Evolutionary conservation across 768 basidiomycete species (phyloP).

Genomic region (Tricholoma sp.): DNA sequence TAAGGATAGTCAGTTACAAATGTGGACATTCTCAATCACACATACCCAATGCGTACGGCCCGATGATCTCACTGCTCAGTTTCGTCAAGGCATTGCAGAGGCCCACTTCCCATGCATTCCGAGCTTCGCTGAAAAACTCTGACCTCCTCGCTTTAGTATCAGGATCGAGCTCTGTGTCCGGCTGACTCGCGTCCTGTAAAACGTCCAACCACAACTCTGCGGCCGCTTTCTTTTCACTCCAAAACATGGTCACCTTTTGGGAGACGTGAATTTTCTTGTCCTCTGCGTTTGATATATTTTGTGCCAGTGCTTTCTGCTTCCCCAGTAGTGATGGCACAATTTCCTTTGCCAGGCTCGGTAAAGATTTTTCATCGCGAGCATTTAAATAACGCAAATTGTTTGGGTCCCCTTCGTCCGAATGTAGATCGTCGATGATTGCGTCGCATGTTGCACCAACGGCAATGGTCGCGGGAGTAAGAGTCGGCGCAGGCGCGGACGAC

Average conservation of each 20-base stretch:
- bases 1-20: conserved; percentile 20
- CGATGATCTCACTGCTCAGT: conserved; percentile 54
- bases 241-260: conserved; percentile 57
- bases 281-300: conserved; percentile 49
- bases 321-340: conserved; percentile 38
- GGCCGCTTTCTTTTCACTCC: conserved; percentile 49
- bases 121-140: conserved; percentile 47
- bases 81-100: conserved; percentile 41
- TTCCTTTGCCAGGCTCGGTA: conserved; percentile 42
- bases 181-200: conserved; percentile 38
- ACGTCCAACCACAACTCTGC: conserved; percentile 41
- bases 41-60: conserved; percentile 62
- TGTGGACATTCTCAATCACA: conserved; percentile 1
- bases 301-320: conserved; percentile 44
- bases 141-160: conserved; percentile 35
- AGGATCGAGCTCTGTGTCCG: conserved; percentile 32
- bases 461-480: conserved; percentile 75
- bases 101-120: conserved; percentile 46
- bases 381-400: conserved; percentile 53
- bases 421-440: conserved; percentile 51
- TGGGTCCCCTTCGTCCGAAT: conserved; percentile 60
- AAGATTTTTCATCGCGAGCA: conserved; percentile 49
- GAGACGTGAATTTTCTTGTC: conserved; percentile 45
- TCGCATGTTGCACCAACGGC: conserved; percentile 53
- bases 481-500: conserved; percentile 68